Evolutionary conservation across 108 stramenopile species (phyloP), one percentile per base, ranked within the genome.

Genomic region (Chaetoceros muelleri): DNA sequence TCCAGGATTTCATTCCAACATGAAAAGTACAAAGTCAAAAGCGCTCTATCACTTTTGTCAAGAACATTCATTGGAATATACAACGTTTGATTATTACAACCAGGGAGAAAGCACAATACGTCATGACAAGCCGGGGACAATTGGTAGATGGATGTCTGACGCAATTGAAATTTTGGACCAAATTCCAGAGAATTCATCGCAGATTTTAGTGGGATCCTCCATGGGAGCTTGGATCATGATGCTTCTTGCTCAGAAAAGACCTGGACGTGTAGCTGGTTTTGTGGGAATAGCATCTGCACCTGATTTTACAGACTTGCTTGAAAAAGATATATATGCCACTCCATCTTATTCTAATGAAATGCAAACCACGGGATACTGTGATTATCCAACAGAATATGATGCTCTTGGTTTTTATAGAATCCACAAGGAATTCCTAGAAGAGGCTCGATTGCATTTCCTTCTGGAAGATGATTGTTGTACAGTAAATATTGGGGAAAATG

Each of bases 181-280:
- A 16, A 18, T 49, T 16, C 22, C 53, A 29, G 18, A 29, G 26
- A 5, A 19, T 28, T 8, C 53, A 5, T 13, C 18, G 25, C 52
- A 52, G 24, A 31, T 70, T 21, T 29, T 75, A 2, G 46, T 75
- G 31, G 74, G 69, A 2, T 75, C 74, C 1, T 75, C 74, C 48
- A 70, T 75, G 66, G 74, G 74, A 7, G 63, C 53, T 5, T 75
- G 74, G 74, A 64, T 75, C 28, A 47, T 65, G 18, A 22, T 66
- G 0, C 69, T 65, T 26, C 2, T 69, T 28, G 74, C 74, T 13
- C n/a, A 61, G 30, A 49, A 52, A 26, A 23, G 54, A 19, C 61
- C 66, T 8, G 26, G 23, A 28, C 45, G 50, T 17, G 40, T 75
- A 16, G 47, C 20, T 8, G 69, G 74, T 2, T 48, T 75, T 19